Evolutionary conservation across 345 rosid genomes (phyloP), one percentile per base, ranked within the genome.

Genomic region (Mallotus nudiflorus): DNA sequence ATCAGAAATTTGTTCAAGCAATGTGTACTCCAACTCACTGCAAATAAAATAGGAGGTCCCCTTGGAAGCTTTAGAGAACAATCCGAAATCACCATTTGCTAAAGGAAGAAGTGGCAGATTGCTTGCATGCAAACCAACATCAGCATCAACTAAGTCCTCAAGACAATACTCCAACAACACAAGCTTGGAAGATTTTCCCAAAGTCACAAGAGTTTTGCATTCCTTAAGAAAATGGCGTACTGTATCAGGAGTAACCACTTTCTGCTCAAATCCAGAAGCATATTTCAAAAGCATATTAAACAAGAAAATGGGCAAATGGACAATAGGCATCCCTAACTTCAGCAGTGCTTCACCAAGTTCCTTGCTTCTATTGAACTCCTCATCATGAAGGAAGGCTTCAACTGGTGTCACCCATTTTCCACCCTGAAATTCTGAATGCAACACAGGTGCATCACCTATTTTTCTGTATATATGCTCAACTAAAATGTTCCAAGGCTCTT

Each of bases 401-500:
- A 70, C 70, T 22, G 96, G 96, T 61, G 93, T 81, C 70, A 93
- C 83, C 96, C 97, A 93, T 74, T 81, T 86, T 40, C 96, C 97
- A 67, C 90, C 91, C 66, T 66, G 88, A 75, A 91, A 78, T 61
- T 82, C 86, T 25, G 98, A 84, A 83, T 81, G 85, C 78, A 93
- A 74, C 42, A 91, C 89, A 63, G 88, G 80, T 42, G 83, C 84
- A 80, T 74, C 75, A 52, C 88, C 77, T 60, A 89, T 75, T 68
- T 76, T 88, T 77, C 77, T 88, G 83, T 86, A 93, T 65, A 93
- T 79, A 50, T 85, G 83, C 80, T 93, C 96, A 29, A 93, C 97
- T 66, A 93, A 84, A 75, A 89, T 80, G 79, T 76, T 82, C 98
- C 98, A 93, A 69, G 98, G 98, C 83, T 89, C 97, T 85, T 93